Base-by-base conservation (phyloP, 306 rosid species). In the Medicago arabica region DNA sequence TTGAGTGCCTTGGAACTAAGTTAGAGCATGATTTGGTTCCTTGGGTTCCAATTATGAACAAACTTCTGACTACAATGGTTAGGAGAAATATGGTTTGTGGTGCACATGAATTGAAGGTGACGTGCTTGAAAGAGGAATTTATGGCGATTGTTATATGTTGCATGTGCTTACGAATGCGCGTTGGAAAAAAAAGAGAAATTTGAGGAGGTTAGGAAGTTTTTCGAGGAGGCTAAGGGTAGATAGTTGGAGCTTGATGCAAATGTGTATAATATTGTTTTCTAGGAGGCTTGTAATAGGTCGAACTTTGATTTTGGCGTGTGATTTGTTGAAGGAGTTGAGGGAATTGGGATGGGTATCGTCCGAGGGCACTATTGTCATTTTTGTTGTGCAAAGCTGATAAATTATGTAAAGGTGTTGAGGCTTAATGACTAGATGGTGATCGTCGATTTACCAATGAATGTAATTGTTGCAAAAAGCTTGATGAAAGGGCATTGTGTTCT, bases 381-480 rank as follows among this genome's bases (percentile, higher is more conserved):
- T 69, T 89, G 85, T 69, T 89, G 89, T 80, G 92, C 84, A 54
- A 91, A 88, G 88, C 80, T 81, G 80, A 79, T 92, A 58, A 86
- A 89, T 82, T 5, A 91, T 84, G 65, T 17, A 8, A 88, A 82
- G 61, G 98, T 91, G 21, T 23, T 81, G 78, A 78, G 82, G 80
- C 62, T 89, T 25, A 93, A 76, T 82, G 93, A 91, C 79, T 92
- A 89, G 76, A 93, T 93, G 98, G 67, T 84, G 40, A 73, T 74
- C 50, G 81, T 83, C 19, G 85, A 93, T 58, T 41, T 71, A 15
- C 82, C 85, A 1, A 38, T 88, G 73, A 83, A 85, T 81, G 70
- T 80, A 82, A 16, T 41, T 71, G 87, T 80, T 80, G 93, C 85
- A 3, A 85, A 84, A 6, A 83, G 79, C 68, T 93, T 93, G 86